Evolutionary conservation across 2,329 filamentous ascomycete species (phyloP).

Genomic region (Aspergillus cejpii): DNA sequence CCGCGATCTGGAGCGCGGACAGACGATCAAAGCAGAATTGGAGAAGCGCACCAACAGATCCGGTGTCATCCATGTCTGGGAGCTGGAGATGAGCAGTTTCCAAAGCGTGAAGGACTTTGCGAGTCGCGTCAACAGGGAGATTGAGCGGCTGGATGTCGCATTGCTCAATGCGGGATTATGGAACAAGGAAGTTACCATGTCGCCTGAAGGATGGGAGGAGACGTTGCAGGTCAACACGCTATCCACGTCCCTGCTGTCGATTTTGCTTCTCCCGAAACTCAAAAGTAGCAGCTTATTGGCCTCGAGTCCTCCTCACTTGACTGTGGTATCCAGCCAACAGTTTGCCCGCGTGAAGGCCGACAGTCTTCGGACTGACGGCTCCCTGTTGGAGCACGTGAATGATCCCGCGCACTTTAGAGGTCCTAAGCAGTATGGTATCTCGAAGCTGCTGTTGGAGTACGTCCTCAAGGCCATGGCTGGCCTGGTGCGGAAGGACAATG

Average conservation of each 20-base stretch:
- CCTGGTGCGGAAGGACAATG: conserved; percentile 26
- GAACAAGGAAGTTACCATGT: conserved; percentile 32
- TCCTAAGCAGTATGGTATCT: conserved; percentile 36
- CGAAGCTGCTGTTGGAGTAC: conserved; percentile 42
- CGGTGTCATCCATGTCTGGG: conserved; percentile 39
- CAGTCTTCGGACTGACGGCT: conserved; percentile 25
- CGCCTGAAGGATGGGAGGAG: conserved; percentile 45
- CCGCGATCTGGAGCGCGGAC: conserved; percentile 40
- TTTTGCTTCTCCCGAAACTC: conserved; percentile 48
- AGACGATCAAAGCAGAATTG: conserved; percentile 38
- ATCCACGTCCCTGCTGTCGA: conserved; percentile 49
- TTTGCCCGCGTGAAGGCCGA: conserved; percentile 30
- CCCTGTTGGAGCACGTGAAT: conserved; percentile 34
- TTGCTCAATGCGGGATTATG: conserved; percentile 44
- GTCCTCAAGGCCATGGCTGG: conserved; percentile 35
- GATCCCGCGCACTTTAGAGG: conserved; percentile 24
- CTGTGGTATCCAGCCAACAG: conserved; percentile 42
- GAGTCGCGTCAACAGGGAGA: conserved; percentile 29
- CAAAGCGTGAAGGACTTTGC: conserved; percentile 42
- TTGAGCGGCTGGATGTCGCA: conserved; percentile 41
- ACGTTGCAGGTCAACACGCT: conserved; percentile 54
- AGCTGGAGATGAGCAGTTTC: conserved; percentile 45
- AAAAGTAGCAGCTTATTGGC: conserved; percentile 30
- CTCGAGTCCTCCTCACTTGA: conserved; percentile 36
- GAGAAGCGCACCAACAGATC: conserved; percentile 25